A percentile compares a stretch with the other conserved stretches of the same genome.
Evolutionary conservation across 129 eudicot genomes (phyloP).

Genomic region (Rutidosis leptorrhynchoides): DNA sequence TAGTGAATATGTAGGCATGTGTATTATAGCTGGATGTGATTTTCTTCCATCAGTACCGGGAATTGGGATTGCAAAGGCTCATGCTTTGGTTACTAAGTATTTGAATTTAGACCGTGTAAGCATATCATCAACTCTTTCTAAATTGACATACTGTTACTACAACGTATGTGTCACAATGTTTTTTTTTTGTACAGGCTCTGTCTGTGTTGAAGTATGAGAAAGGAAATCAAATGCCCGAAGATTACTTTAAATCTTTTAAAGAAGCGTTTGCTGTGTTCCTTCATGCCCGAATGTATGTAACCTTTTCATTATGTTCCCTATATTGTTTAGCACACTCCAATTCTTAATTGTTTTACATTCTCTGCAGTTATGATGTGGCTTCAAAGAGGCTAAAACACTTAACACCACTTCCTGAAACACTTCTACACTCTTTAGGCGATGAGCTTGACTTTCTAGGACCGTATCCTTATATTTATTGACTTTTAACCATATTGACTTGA

Average conservation of each 20-base stretch:
- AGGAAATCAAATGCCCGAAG: conserved; percentile 68
- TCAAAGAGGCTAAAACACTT: conserved; percentile 56
- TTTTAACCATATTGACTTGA: neutral
- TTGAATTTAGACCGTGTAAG: conserved; percentile 82
- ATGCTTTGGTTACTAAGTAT: conserved; percentile 71
- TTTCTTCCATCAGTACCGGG: conserved; percentile 85
- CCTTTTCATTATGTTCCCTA: conserved; percentile 3
- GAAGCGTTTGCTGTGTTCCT: conserved; percentile 74
- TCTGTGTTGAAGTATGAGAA: conserved; percentile 65
- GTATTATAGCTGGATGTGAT: conserved; percentile 93
- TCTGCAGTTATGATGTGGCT: conserved; percentile 61
- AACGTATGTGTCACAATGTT: neutral
- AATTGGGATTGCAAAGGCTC: conserved; percentile 71
- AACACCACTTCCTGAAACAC: conserved; percentile 52
- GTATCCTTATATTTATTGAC: conserved; percentile 48
- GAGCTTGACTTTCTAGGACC: conserved; percentile 74
- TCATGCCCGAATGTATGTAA: conserved; percentile 72
- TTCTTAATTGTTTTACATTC: neutral
- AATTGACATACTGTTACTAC: neutral
- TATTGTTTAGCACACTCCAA: neutral
- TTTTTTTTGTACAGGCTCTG: conserved; percentile 45
- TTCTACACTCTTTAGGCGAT: conserved; percentile 36
- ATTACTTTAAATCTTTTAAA: conserved; percentile 53
- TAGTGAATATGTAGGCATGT: conserved; percentile 60
- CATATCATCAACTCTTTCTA: neutral